Evolutionary conservation across 2,329 filamentous ascomycete species (phyloP), one percentile per base, ranked within the genome.

Genomic region (Clonostachys rosea): DNA sequence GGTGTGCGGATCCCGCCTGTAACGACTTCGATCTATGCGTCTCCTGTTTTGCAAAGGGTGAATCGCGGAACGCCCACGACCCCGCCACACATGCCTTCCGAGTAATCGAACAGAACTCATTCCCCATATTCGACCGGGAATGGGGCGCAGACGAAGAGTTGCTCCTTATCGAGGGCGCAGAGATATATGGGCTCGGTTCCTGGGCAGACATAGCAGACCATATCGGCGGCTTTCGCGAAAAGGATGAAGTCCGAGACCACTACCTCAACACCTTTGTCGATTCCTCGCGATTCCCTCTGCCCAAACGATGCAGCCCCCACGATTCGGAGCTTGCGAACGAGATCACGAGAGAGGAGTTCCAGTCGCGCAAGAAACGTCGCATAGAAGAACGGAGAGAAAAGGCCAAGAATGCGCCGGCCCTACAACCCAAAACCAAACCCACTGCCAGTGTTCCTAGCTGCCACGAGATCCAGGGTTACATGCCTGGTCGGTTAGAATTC

Each of bases 191-290:
- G 0, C 74, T 99, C 44, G 94, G 94, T 4, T 97, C 92, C 18
- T 99, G 94, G 92, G 90, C 91, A 37, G 94, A 99, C 60, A 95
- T 99, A 52, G 91, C 94, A 36, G 92, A 99, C 65, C 94, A 99
- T 65, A 97, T 99, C 58, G 94, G 94, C 45, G 94, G 94, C 11
- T 97, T 91, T 61, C 83, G 94, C 48, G 85, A 86, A 54, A 97
- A 96, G 64, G 92, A 97, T 56, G 94, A 99, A 68, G 94, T 97
- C 34, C 84, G 90, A 52, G 89, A 96, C 54, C 94, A 99, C 65
- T 99, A 99, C 65, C 81, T 94, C 54, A 76, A 86, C 51, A 92
- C 88, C 14, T 99, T 95, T 57, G 78, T 99, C 53, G 76, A 95
- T 48, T 95, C 90, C 45, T 73, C 84, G 1, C 79, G 78, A 16